phyloP scores from a whole-genome alignment of 495 filamentous ascomycete genomes.

The Durotheca rogersii region DNA sequence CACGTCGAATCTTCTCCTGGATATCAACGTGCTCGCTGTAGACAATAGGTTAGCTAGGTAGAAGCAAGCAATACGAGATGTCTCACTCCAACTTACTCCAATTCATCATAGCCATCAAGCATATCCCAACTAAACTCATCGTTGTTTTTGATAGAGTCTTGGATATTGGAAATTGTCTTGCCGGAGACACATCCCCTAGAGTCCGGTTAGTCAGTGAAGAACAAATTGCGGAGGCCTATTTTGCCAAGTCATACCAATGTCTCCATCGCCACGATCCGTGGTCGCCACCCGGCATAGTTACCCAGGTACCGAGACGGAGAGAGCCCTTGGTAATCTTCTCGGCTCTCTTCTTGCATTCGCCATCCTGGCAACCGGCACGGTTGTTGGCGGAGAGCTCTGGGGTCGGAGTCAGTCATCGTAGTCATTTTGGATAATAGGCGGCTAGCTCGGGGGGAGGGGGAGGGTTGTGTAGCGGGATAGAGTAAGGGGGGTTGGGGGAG shows the following conservation, averaged over 20 bases:
- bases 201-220: slow-evolving; percentile 3
- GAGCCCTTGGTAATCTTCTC: slow-evolving; percentile 76
- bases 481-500: no score
- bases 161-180: slow-evolving; percentile 56
- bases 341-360: slow-evolving; percentile 61
- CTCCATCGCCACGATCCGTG: slow-evolving; percentile 61
- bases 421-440: no score
- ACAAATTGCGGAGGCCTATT: slow-evolving; percentile 7
- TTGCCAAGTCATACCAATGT: slow-evolving; percentile 65
- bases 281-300: slow-evolving; percentile 51
- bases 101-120: slow-evolving; percentile 73
- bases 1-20: slow-evolving; percentile 62
- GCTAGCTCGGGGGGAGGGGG: no score
- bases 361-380: slow-evolving; percentile 69
- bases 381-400: slow-evolving; percentile 60
- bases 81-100: slow-evolving; percentile 43
- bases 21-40: slow-evolving; percentile 44
- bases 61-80: not conserved
- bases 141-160: slow-evolving; percentile 42
- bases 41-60: slow-evolving; percentile 4
- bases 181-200: slow-evolving; percentile 81
- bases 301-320: slow-evolving; percentile 67
- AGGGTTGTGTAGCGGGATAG: no score
- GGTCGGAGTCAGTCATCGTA: slow-evolving; percentile 28
- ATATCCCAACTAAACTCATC: slow-evolving; percentile 45